Percentiles rank a stretch among this genome's conserved stretches.
These are phyloP conservation scores for Fusarium cicatricum DNA, from an alignment of 2,329 filamentous ascomycete species.

Conservation along the genomic window DNA sequence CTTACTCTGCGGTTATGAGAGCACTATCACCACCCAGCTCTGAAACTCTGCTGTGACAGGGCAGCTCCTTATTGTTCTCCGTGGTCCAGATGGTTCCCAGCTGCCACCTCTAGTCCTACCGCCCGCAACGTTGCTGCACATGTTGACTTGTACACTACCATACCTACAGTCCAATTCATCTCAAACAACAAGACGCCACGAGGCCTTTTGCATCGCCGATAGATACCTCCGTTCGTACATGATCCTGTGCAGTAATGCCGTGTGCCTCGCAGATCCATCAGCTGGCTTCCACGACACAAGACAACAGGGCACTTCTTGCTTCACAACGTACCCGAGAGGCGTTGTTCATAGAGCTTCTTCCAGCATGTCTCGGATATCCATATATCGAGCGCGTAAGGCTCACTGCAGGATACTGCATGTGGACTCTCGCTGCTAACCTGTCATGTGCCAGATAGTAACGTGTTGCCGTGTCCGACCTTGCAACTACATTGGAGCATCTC, in stretches of 20 bases:
- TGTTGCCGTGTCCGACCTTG: constrained; percentile 1
- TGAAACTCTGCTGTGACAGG: background rate
- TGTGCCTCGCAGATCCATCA: constrained; percentile 1
- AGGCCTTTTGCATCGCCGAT: background rate
- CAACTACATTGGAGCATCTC: background rate
- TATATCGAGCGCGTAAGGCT: constrained; percentile 19
- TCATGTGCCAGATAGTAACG: background rate
- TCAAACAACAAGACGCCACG: background rate
- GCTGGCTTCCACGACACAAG: constrained; percentile 8
- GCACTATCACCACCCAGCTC: background rate
- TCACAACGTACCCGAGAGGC: constrained; percentile 25
- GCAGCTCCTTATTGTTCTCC: background rate
- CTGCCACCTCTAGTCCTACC: background rate
- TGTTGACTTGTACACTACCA: background rate
- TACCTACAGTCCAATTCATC: background rate
- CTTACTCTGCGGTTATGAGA: too few relatives aligned
- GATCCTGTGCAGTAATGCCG: background rate
- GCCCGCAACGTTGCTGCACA: constrained; percentile 4
- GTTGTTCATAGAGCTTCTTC: background rate
- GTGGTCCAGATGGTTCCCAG: background rate
- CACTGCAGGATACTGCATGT: constrained; percentile 6
- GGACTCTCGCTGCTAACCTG: background rate
- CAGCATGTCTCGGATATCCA: constrained; percentile 12
- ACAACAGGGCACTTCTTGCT: background rate
- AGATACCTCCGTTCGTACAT: background rate